Evolutionary conservation across 345 rosid genomes (phyloP).

Genomic region (Pistacia vera): DNA sequence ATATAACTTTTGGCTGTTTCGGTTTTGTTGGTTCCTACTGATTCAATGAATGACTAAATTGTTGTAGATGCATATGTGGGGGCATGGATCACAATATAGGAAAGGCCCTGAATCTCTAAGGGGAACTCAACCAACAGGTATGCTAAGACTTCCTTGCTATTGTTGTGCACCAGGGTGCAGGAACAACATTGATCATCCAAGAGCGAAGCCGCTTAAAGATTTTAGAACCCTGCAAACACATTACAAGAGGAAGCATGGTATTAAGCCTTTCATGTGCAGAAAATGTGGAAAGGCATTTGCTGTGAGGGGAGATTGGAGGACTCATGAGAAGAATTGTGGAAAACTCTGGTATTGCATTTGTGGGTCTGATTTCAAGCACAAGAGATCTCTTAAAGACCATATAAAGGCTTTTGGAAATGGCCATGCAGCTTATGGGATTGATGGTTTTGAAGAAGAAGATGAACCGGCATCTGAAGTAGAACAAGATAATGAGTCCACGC

Average conservation of each 20-base stretch:
- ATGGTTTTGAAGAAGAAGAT: constrained; percentile 59
- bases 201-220: constrained; percentile 72
- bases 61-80: constrained; percentile 67
- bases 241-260: constrained; percentile 74
- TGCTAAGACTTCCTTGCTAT: constrained; percentile 74
- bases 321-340: constrained; percentile 76
- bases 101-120: constrained; percentile 67
- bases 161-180: constrained; percentile 70
- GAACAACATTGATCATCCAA: constrained; percentile 72
- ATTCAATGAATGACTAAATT: not conserved
- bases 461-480: constrained; percentile 63
- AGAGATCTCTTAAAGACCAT: constrained; percentile 65
- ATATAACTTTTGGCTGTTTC: not conserved
- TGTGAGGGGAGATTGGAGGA: constrained; percentile 74
- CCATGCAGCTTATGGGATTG: constrained; percentile 52
- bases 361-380: constrained; percentile 69
- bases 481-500: constrained; percentile 41
- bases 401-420: constrained; percentile 57
- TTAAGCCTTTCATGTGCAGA: constrained; percentile 74
- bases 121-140: constrained; percentile 70
- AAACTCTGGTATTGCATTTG: constrained; percentile 67
- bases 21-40: not conserved
- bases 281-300: constrained; percentile 77
- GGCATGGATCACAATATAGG: constrained; percentile 65
- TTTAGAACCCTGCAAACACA: constrained; percentile 76